Conservation (phyloP, 192 early-diverging fungal genomes). For the Coemansia sp. region DNA sequence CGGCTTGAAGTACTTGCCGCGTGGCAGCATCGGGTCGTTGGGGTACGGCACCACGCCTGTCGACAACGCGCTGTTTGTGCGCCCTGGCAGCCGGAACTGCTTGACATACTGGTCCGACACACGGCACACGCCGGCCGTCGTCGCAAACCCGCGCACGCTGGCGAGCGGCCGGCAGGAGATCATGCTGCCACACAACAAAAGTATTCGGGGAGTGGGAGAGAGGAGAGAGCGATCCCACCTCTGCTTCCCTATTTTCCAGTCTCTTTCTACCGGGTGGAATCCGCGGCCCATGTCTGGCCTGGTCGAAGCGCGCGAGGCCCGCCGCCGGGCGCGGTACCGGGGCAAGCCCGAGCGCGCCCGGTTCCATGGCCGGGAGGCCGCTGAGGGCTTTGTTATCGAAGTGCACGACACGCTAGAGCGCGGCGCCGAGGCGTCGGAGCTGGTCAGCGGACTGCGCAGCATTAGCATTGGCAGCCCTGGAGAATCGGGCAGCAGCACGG, state of each 20-base stretch:
- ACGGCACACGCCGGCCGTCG: background rate
- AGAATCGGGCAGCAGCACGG: background rate
- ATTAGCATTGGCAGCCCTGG: background rate
- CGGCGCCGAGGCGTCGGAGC: background rate
- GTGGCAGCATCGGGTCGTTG: conserved; percentile 44
- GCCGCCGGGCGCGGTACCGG: conserved; percentile 33
- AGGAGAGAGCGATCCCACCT: too few relatives aligned
- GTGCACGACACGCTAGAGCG: background rate
- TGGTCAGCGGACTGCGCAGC: conserved; percentile 1
- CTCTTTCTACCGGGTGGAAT: too few relatives aligned
- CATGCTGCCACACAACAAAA: background rate
- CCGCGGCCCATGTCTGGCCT: background rate
- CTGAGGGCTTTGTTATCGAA: conserved; percentile 21
- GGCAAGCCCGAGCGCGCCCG: conserved; percentile 41
- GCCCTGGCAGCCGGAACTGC: conserved; percentile 31
- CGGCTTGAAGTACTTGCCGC: conserved; percentile 36
- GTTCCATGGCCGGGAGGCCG: conserved; percentile 20
- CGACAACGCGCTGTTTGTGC: conserved; percentile 29
- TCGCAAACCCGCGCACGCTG: conserved; percentile 10
- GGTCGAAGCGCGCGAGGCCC: conserved; percentile 35
- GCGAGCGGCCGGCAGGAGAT: too few relatives aligned
- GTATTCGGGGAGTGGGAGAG: too few relatives aligned
- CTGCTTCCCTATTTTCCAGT: too few relatives aligned
- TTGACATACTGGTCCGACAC: conserved; percentile 29
- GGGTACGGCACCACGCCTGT: conserved; percentile 22